Percentiles rank a stretch among this genome's conserved stretches.
These are phyloP conservation scores for Colletotrichum kahawae DNA, from an alignment of 2,329 filamentous ascomycete genomes.

Conservation along the genomic window DNA sequence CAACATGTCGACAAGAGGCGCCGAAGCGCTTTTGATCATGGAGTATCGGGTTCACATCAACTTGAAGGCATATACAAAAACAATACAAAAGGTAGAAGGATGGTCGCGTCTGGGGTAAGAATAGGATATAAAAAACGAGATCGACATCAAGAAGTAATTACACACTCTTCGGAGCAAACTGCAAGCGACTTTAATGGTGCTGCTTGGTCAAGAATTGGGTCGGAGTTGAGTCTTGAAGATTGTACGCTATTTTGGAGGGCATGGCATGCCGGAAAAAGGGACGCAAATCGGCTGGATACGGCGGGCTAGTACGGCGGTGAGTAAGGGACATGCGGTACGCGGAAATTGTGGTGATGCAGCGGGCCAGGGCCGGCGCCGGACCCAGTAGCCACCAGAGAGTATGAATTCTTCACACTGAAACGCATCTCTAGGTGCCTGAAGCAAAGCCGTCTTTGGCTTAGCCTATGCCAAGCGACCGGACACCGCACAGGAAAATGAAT, in stretches of 20 bases:
- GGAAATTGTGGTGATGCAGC: conserved; percentile 18
- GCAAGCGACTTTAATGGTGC: not conserved
- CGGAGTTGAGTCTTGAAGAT: not conserved
- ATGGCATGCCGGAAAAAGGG: not conserved
- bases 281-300: not conserved
- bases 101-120: not conserved
- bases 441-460: not conserved
- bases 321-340: not conserved
- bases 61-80: conserved; percentile 5
- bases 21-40: not conserved
- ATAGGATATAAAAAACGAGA: not conserved
- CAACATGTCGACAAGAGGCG: conserved; percentile 9
- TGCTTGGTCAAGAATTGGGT: not conserved
- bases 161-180: not conserved
- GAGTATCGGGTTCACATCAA: conserved; percentile 17
- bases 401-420: not conserved
- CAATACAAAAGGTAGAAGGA: not conserved
- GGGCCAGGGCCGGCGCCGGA: not conserved
- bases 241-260: not conserved
- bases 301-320: not conserved
- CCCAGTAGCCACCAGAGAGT: not conserved
- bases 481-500: not conserved
- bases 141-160: not conserved
- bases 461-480: not conserved
- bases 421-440: not conserved